Evolutionary conservation across 2,329 filamentous ascomycete species (phyloP).

Genomic region (Juglanconis oblonga): DNA sequence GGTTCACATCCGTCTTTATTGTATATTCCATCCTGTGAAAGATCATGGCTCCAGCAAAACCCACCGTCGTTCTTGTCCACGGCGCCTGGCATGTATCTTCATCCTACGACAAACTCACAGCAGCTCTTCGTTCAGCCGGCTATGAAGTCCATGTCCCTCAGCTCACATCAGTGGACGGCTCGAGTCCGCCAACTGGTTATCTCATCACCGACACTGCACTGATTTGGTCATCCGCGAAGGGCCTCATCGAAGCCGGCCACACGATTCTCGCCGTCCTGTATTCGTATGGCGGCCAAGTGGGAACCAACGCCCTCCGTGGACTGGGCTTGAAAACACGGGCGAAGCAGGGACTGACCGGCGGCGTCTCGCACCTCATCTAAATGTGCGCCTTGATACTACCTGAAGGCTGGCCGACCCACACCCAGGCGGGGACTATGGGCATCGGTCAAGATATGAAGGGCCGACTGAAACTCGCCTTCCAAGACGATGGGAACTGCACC

Average conservation of each 20-base stretch:
- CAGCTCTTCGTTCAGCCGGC: constrained; percentile 14
- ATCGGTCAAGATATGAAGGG: background rate
- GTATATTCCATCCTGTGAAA: too few relatives aligned
- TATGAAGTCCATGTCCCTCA: constrained; percentile 21
- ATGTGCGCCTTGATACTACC: constrained; percentile 13
- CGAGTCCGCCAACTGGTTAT: constrained; percentile 22
- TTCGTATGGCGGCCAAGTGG: constrained; percentile 28
- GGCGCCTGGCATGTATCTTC: constrained; percentile 21
- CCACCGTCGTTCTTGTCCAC: constrained; percentile 17
- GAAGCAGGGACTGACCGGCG: constrained; percentile 17
- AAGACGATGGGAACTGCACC: background rate
- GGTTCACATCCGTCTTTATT: too few relatives aligned
- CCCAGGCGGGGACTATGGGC: background rate
- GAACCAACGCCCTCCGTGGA: constrained; percentile 23
- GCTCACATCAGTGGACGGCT: constrained; percentile 19
- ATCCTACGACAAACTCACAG: constrained; percentile 20
- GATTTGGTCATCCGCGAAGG: constrained; percentile 19
- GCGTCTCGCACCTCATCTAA: constrained; percentile 24
- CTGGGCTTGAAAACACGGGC: constrained; percentile 17
- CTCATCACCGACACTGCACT: constrained; percentile 22
- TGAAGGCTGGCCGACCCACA: background rate
- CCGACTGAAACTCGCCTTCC: background rate
- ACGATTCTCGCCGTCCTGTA: constrained; percentile 22
- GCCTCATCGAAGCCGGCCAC: constrained; percentile 20
- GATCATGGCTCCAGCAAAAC: background rate